phyloP scores from a whole-genome alignment of 352 stramenopile species.

The Globisporangium iwayamae region DNA sequence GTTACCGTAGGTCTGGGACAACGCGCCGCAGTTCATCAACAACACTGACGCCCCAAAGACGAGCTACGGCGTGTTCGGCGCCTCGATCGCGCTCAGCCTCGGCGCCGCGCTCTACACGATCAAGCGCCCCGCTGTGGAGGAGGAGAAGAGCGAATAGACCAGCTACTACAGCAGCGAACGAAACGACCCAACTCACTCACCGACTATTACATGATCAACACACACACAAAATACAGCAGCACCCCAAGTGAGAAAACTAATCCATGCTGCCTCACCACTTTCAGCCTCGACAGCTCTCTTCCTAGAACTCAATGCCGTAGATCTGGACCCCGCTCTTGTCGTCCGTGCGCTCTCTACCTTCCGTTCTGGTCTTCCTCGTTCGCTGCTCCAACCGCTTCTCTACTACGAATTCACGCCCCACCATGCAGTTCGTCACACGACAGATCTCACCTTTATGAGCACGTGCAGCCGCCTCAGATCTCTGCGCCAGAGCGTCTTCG shows the following conservation, averaged over 20 bases:
- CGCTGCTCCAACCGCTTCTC: neutral
- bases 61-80: constrained; percentile 52
- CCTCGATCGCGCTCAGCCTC: constrained; percentile 40
- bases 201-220: neutral
- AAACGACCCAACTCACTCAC: neutral
- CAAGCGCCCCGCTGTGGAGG: constrained; percentile 25
- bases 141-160: constrained; percentile 15
- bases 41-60: constrained; percentile 45
- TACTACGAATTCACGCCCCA: neutral
- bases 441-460: neutral
- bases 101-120: constrained; percentile 48
- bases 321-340: neutral
- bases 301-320: constrained; percentile 17
- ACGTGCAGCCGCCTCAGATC: neutral
- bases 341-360: neutral
- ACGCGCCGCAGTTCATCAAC: constrained; percentile 86
- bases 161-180: neutral
- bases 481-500: neutral
- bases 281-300: too few species aligned
- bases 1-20: constrained; percentile 79
- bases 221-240: neutral
- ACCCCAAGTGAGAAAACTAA: neutral
- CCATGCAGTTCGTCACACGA: neutral
- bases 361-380: neutral
- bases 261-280: neutral